Evolutionary conservation across 441 rosid genomes (phyloP).

Genomic region (Gossypium lobatum): DNA sequence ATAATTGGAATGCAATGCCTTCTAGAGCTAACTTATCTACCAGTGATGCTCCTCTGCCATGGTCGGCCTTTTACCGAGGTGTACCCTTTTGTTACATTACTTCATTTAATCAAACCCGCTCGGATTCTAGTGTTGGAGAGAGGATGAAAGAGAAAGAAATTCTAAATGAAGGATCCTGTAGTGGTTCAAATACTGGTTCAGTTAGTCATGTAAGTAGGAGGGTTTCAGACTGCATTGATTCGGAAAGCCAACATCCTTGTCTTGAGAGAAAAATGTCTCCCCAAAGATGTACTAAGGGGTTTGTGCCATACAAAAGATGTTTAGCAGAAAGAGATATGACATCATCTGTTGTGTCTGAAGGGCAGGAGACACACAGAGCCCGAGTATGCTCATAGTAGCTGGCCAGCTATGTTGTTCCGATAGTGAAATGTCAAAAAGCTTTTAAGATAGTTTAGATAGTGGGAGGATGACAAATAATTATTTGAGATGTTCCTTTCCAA

Average conservation of each 20-base stretch:
- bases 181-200: conserved; percentile 32
- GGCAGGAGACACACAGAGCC: conserved; percentile 37
- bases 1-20: neutral
- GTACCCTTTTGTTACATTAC: conserved; percentile 14
- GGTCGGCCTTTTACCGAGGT: conserved; percentile 18
- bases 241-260: conserved; percentile 15
- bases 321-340: conserved; percentile 40
- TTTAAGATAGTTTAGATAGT: neutral
- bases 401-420: neutral
- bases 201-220: conserved; percentile 30
- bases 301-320: conserved; percentile 67
- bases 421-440: neutral
- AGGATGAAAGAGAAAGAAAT: conserved; percentile 12
- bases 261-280: conserved; percentile 15
- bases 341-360: conserved; percentile 31
- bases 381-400: conserved; percentile 42
- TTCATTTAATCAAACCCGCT: conserved; percentile 12
- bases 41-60: conserved; percentile 11
- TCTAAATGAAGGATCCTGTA: conserved; percentile 34
- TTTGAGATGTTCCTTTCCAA: neutral
- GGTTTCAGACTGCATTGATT: conserved; percentile 29
- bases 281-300: conserved; percentile 26
- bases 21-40: conserved; percentile 6
- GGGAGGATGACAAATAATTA: neutral
- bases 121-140: neutral